Evolutionary conservation across 2,329 filamentous ascomycete species (phyloP).

Genomic region (Colletotrichum scovillei): DNA sequence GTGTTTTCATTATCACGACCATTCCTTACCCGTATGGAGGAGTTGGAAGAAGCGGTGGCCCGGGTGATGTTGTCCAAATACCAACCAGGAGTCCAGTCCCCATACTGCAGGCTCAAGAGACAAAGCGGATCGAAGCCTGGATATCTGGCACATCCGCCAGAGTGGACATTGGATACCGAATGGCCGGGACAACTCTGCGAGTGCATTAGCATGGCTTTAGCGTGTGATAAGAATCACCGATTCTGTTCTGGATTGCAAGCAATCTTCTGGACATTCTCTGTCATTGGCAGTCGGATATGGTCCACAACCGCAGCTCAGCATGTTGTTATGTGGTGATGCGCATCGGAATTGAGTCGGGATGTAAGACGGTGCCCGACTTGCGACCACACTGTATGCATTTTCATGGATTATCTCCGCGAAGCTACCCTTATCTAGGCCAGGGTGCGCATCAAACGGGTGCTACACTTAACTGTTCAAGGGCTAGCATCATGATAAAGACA

Average conservation of each 20-base stretch:
- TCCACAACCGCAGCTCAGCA: neutral
- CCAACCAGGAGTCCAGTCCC: no score
- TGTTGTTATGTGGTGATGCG: neutral
- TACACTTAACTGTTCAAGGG: neutral
- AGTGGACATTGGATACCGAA: neutral
- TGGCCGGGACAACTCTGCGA: neutral
- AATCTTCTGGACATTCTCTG: neutral
- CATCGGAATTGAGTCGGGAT: neutral
- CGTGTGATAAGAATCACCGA: neutral
- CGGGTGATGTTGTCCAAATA: no score
- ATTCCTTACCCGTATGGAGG: no score
- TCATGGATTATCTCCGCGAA: neutral
- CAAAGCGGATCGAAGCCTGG: neutral
- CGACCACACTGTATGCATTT: neutral
- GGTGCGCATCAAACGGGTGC: neutral
- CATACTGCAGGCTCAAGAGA: no score
- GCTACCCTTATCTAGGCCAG: neutral
- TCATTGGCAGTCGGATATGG: neutral
- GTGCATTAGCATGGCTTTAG: neutral
- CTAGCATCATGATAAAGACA: neutral
- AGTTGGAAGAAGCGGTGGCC: no score
- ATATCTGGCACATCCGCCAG: neutral
- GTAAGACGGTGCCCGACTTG: neutral
- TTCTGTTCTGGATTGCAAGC: neutral
- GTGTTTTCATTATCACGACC: no score